A percentile compares a stretch with the other conserved stretches of the same genome.
Evolutionary conservation across 2,329 filamentous ascomycete species (phyloP).

Genomic region (Fusarium euwallaceae): DNA sequence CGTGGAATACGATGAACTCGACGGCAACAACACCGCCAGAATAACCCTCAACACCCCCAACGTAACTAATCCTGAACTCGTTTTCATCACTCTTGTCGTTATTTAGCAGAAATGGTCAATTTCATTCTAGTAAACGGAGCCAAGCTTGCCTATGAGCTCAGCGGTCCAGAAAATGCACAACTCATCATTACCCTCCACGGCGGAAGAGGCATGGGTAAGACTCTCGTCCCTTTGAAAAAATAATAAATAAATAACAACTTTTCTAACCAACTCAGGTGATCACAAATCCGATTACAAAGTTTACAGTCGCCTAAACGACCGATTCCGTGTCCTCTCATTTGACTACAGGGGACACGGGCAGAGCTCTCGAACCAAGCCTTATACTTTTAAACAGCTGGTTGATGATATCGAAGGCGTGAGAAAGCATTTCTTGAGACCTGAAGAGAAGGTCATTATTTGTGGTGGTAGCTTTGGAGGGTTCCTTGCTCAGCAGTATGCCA

Average conservation of each 20-base stretch:
- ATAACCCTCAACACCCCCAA: neutral
- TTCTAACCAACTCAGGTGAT: constrained; percentile 16
- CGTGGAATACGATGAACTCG: neutral
- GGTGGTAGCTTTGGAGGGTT: constrained; percentile 39
- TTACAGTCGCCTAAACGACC: constrained; percentile 24
- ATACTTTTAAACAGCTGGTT: constrained; percentile 35
- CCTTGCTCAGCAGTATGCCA: constrained; percentile 35
- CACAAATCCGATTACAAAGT: constrained; percentile 30
- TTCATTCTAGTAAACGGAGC: constrained; percentile 28
- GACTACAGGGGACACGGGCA: constrained; percentile 36
- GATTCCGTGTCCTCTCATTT: constrained; percentile 30
- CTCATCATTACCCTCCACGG: constrained; percentile 38
- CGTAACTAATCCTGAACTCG: neutral
- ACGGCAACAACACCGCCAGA: neutral
- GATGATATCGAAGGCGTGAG: constrained; percentile 33
- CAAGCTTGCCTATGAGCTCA: constrained; percentile 26
- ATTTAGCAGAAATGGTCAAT: constrained; percentile 10
- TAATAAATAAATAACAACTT: too few relatives aligned
- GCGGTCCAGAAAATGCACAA: constrained; percentile 20
- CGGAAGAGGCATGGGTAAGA: constrained; percentile 36
- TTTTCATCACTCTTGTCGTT: neutral
- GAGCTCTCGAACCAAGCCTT: constrained; percentile 36
- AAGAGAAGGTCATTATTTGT: constrained; percentile 26
- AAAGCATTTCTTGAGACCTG: constrained; percentile 13
- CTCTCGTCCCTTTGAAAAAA: neutral